Conservation (phyloP, 331 rosid genomes). For the Quercus tomentella region DNA sequence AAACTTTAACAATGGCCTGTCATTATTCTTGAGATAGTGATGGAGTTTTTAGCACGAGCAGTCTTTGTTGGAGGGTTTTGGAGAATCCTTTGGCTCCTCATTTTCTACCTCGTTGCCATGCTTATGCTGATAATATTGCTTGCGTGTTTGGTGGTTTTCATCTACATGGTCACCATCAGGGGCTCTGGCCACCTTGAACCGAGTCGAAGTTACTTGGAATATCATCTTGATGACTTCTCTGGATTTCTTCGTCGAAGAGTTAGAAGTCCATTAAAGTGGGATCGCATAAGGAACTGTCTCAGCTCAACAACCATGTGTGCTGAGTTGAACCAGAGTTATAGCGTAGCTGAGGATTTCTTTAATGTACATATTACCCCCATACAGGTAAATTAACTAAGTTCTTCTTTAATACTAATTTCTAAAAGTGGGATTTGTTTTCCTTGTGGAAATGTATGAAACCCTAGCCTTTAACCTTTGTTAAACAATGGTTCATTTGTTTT, state of each 20-base stretch:
- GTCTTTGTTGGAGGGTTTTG: conserved; percentile 77
- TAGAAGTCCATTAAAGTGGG: conserved; percentile 71
- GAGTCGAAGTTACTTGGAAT: conserved; percentile 68
- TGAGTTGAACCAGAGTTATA: conserved; percentile 69
- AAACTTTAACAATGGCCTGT: too few relatives aligned
- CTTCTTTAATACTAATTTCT: neutral
- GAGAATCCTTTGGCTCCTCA: conserved; percentile 62
- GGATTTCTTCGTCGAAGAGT: conserved; percentile 68
- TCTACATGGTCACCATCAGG: conserved; percentile 79
- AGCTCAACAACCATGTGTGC: conserved; percentile 58
- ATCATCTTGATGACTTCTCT: conserved; percentile 68
- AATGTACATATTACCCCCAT: conserved; percentile 60
- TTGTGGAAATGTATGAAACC: too few relatives aligned
- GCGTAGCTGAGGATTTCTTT: conserved; percentile 81
- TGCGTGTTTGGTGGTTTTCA: conserved; percentile 52
- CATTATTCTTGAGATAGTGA: too few relatives aligned
- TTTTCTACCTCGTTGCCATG: conserved; percentile 72
- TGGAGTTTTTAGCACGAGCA: conserved; percentile 30
- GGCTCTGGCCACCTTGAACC: conserved; percentile 64
- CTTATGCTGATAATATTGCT: conserved; percentile 51
- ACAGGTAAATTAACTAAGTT: conserved; percentile 43
- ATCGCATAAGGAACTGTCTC: conserved; percentile 56
- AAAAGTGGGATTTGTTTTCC: too few relatives aligned
- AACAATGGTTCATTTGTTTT: too few relatives aligned
- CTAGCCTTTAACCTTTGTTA: too few relatives aligned